phyloP scores from a whole-genome alignment of 2,329 filamentous ascomycete species.

The Madurella fahalii region DNA sequence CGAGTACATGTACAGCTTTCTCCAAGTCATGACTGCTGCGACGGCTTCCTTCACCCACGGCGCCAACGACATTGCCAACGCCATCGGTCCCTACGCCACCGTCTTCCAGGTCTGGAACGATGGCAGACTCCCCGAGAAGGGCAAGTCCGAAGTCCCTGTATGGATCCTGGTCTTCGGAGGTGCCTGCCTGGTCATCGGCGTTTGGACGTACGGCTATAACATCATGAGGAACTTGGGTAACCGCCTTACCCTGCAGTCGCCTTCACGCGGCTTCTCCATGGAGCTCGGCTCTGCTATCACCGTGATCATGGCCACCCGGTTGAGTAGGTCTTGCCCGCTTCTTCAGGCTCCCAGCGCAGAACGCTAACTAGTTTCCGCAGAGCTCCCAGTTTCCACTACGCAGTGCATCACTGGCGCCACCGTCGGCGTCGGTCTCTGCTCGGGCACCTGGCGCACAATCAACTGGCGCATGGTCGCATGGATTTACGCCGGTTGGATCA shows the following conservation, averaged over 20 bases:
- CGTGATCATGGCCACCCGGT: constrained; percentile 59
- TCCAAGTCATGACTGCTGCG: constrained; percentile 57
- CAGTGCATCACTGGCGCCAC: constrained; percentile 62
- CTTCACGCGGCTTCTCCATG: constrained; percentile 52
- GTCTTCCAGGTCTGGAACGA: constrained; percentile 58
- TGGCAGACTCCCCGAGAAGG: constrained; percentile 38
- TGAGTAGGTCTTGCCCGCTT: constrained; percentile 36
- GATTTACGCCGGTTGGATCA: constrained; percentile 58
- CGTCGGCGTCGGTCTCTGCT: constrained; percentile 59
- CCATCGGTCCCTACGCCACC: constrained; percentile 59
- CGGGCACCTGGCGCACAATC: constrained; percentile 53
- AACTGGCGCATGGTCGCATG: constrained; percentile 61
- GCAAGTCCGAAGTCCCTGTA: constrained; percentile 48
- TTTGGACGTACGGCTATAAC: constrained; percentile 60
- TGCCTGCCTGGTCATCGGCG: constrained; percentile 43
- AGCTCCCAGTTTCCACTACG: constrained; percentile 60
- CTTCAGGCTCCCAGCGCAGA: not conserved
- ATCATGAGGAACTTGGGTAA: constrained; percentile 59
- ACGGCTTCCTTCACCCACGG: constrained; percentile 63
- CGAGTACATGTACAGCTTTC: constrained; percentile 58
- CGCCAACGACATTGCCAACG: constrained; percentile 62
- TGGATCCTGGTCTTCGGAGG: constrained; percentile 51
- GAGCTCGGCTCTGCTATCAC: constrained; percentile 59
- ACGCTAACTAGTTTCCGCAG: constrained; percentile 27
- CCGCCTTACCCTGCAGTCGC: constrained; percentile 54